Evolutionary conservation across 2,329 filamentous ascomycete species (phyloP).

Genomic region (Trichophyton schoenleinii): DNA sequence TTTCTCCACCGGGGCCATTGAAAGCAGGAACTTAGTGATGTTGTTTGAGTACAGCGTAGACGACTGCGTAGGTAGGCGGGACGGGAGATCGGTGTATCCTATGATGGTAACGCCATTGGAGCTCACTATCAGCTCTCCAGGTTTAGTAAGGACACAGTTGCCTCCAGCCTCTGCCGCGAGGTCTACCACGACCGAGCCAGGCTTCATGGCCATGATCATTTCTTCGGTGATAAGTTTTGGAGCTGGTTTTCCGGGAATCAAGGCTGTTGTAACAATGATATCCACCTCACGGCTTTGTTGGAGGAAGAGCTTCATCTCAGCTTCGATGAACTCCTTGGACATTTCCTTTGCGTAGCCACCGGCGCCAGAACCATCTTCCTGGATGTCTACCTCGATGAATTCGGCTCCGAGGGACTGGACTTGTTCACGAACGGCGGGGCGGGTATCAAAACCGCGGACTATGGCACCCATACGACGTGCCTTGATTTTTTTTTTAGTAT

Average conservation of each 20-base stretch:
- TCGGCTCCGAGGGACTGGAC: conserved; percentile 83
- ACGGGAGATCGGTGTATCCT: conserved; percentile 77
- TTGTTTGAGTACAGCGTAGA: conserved; percentile 90
- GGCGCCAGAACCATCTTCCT: conserved; percentile 72
- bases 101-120: conserved; percentile 75
- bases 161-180: conserved; percentile 77
- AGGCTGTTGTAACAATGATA: conserved; percentile 83
- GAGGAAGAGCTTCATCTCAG: conserved; percentile 84
- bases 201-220: conserved; percentile 76
- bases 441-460: conserved; percentile 82
- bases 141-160: conserved; percentile 71
- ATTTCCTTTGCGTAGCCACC: conserved; percentile 89
- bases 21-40: conserved; percentile 76
- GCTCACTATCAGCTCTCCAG: conserved; percentile 51
- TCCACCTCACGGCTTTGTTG: conserved; percentile 80
- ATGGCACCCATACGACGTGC: conserved; percentile 78
- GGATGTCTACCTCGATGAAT: conserved; percentile 72
- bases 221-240: conserved; percentile 73
- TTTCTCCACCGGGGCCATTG: conserved; percentile 65
- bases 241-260: conserved; percentile 73
- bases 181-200: conserved; percentile 78
- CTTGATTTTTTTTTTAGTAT: conserved; percentile 17
- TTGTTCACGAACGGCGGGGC: conserved; percentile 74
- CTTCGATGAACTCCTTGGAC: conserved; percentile 86
- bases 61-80: conserved; percentile 73